These are phyloP conservation scores for Sclerotinia subarctica DNA, from an alignment of 2,329 filamentous ascomycete genomes.

Conservation along the genomic window DNA sequence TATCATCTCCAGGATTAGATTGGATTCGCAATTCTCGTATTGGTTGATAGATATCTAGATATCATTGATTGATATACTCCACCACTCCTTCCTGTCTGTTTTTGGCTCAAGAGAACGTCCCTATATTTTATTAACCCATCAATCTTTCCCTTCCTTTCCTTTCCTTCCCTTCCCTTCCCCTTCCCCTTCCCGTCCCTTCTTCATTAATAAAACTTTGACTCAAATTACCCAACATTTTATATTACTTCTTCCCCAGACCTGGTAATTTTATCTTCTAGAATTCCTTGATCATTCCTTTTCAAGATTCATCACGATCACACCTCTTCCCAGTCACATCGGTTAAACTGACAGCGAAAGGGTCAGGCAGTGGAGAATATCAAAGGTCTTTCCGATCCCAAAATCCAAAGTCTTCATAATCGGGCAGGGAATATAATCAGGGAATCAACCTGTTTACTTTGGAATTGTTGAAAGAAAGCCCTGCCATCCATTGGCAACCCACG, in stretches of 20 bases:
- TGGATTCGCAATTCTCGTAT: background rate
- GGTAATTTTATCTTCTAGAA: conserved; percentile 3
- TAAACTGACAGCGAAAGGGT: conserved; percentile 14
- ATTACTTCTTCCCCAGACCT: background rate
- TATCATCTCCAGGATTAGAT: background rate
- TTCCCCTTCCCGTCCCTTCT: background rate
- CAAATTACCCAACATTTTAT: background rate
- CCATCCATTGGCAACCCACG: background rate
- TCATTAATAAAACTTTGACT: background rate
- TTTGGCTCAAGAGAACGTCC: background rate
- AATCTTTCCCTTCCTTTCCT: background rate
- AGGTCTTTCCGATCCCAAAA: background rate
- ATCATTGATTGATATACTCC: background rate
- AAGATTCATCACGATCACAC: conserved; percentile 4
- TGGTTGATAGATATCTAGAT: background rate
- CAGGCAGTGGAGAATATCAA: conserved; percentile 7
- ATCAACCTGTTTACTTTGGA: background rate
- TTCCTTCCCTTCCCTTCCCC: background rate
- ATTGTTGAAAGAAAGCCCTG: background rate
- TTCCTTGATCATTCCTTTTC: background rate
- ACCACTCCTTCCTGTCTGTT: background rate
- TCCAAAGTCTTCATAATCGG: background rate
- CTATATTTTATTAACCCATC: too few relatives aligned
- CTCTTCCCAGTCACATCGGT: conserved; percentile 6
- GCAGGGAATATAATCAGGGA: conserved; percentile 1